Evolutionary conservation across 805 yeast genomes (phyloP).

Genomic region (Pichia eremophila): DNA sequence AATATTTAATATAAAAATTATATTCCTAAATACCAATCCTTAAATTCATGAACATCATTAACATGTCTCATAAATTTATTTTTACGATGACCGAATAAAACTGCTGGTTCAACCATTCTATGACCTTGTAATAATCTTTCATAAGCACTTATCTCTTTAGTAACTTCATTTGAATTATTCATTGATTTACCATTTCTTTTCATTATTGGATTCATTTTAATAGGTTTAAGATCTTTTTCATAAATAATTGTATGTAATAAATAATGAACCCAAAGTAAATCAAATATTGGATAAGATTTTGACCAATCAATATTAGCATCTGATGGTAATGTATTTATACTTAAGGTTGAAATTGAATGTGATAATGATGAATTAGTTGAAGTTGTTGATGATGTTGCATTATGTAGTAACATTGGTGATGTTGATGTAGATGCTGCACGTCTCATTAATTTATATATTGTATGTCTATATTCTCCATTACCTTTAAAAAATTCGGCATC

Average conservation of each 20-base stretch:
- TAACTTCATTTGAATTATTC: slow-evolving; percentile 12
- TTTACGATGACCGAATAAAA: slow-evolving; percentile 12
- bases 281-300: slow-evolving; percentile 37
- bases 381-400: too few species aligned
- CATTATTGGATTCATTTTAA: slow-evolving; percentile 20
- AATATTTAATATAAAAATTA: neutral
- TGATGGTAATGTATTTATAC: slow-evolving; percentile 2
- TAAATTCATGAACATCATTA: slow-evolving; percentile 11
- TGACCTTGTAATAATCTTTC: slow-evolving; percentile 23
- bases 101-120: slow-evolving; percentile 28
- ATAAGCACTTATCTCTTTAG: slow-evolving; percentile 16
- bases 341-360: neutral
- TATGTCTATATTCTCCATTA: slow-evolving; percentile 52
- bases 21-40: slow-evolving; percentile 5
- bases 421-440: neutral
- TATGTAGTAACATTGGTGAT: slow-evolving; percentile 10
- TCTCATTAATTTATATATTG: slow-evolving; percentile 47
- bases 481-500: slow-evolving; percentile 55
- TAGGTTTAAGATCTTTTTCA: slow-evolving; percentile 26
- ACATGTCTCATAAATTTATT: slow-evolving; percentile 13
- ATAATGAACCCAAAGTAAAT: slow-evolving; percentile 58
- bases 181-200: slow-evolving; percentile 13
- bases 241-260: slow-evolving; percentile 41
- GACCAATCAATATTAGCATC: slow-evolving; percentile 30
- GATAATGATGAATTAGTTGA: neutral